Conservation (phyloP, 371 early-diverging fungal genomes). For the Aphelidium insulamus region DNA sequence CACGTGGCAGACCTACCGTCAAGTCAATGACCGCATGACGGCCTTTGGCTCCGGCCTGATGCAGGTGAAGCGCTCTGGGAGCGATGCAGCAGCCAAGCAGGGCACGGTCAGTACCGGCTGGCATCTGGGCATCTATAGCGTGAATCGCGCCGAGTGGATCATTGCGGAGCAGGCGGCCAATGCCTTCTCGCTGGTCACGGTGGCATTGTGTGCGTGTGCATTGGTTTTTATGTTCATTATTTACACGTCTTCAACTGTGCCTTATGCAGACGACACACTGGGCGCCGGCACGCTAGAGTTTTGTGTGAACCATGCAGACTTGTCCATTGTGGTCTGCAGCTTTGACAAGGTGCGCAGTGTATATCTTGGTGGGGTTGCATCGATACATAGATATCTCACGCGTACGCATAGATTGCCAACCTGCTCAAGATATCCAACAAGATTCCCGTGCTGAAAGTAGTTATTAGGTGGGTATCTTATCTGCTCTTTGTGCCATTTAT, state of each 20-base stretch:
- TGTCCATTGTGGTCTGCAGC: slow-evolving; percentile 40
- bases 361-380: too few species aligned
- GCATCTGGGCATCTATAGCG: slow-evolving; percentile 37
- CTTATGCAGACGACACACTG: slow-evolving; percentile 89
- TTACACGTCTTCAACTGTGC: slow-evolving; percentile 50
- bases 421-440: too few species aligned
- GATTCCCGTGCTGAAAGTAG: too few species aligned
- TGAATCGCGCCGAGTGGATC: slow-evolving; percentile 86
- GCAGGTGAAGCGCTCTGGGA: slow-evolving; percentile 9
- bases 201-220: too few species aligned
- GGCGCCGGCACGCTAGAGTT: slow-evolving; percentile 48
- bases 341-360: slow-evolving; percentile 35
- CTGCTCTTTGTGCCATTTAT: too few species aligned
- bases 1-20: slow-evolving; percentile 45
- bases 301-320: slow-evolving; percentile 44
- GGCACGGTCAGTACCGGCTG: slow-evolving; percentile 2
- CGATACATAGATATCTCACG: too few species aligned
- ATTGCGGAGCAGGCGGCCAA: slow-evolving; percentile 42
- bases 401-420: slow-evolving; percentile 30
- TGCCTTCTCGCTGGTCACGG: slow-evolving; percentile 11
- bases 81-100: slow-evolving; percentile 4
- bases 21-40: slow-evolving; percentile 26
- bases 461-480: too few species aligned
- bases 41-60: slow-evolving; percentile 35
- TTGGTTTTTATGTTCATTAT: too few species aligned